Evolutionary conservation across 2,329 filamentous ascomycete genomes (phyloP), one percentile per base, ranked within the genome.

Genomic region (Aspergillus ochraceus): DNA sequence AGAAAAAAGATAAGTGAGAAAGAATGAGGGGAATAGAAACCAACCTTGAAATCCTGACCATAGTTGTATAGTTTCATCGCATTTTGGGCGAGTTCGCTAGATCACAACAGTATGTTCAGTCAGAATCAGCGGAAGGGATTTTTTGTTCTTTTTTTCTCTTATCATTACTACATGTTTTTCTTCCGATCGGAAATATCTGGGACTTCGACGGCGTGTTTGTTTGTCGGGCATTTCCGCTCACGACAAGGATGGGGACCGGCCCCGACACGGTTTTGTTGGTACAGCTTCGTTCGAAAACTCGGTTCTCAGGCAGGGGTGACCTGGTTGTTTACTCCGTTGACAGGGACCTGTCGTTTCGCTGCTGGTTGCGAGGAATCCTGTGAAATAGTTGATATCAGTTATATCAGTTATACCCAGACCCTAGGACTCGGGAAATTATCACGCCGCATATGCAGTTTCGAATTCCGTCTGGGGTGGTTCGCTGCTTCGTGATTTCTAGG

Each of bases 331-430:
- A 72, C 55, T 29, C 66, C 66, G 47, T 68, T 73, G 51, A 71
- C 67, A 8, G 71, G 70, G 39, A 73, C 66, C 57, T 73, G 73
- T 39, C 74, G 74, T 60, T 77, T 76, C 11, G 73, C 67, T 26
- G 68, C 60, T 54, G 68, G 64, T 59, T 71, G 69, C 19, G 71
- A 60, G 22, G 69, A 45, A 50, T 67, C 69, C 73, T 76, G 60
- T 53, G 52, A 46, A 56, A 57, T 47, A 52, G 63, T 70, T 60
- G 68, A 66, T 60, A 73, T 76, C 72, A 76, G 73, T 71, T 52
- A 66, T 60, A 73, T 76, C 72, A 76, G 73, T 71, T 52, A 69
- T 69, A 67, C 64, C 62, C 60, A 65, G 49, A 58, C 65, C 60
- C 61, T 39, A 59, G 66, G 36, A 64, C 57, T 55, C 60, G 56